phyloP scores from a whole-genome alignment of 2,329 filamentous ascomycete species.

The Fonsecaea monophora region DNA sequence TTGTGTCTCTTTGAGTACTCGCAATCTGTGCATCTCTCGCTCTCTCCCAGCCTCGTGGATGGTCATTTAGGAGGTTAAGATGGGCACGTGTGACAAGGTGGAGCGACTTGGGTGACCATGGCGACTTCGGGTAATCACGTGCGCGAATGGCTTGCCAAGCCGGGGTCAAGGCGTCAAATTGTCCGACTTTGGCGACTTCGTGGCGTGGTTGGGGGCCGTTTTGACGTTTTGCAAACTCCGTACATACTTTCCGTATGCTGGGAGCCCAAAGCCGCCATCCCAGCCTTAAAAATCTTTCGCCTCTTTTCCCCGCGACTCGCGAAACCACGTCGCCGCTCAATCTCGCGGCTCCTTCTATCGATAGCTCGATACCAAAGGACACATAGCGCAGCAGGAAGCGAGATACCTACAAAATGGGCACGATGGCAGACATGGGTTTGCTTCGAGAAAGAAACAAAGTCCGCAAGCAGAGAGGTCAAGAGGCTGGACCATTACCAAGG shows the following conservation, averaged over 20 bases:
- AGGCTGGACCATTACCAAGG: neutral
- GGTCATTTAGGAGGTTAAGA: neutral
- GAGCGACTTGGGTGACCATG: too few relatives aligned
- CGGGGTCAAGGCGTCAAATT: neutral
- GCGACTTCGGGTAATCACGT: neutral
- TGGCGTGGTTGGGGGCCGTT: neutral
- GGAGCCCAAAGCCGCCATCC: neutral
- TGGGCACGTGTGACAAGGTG: too few relatives aligned
- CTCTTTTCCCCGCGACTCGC: neutral
- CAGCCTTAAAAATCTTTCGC: conserved; percentile 15
- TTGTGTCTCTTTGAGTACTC: neutral
- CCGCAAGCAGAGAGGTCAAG: neutral
- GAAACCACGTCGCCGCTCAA: conserved; percentile 7
- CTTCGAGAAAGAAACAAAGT: conserved; percentile 1
- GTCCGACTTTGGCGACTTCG: neutral
- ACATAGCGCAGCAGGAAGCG: conserved; percentile 2
- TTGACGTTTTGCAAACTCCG: neutral
- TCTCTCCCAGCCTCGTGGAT: neutral
- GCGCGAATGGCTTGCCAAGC: neutral
- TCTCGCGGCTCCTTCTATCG: neutral
- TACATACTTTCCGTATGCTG: neutral
- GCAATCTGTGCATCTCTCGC: neutral
- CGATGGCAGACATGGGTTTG: neutral
- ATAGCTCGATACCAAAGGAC: neutral
- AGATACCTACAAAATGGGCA: neutral